phyloP scores from a whole-genome alignment of 2,329 filamentous ascomycete genomes.

The Dryadomyces quercus-mongolicae region DNA sequence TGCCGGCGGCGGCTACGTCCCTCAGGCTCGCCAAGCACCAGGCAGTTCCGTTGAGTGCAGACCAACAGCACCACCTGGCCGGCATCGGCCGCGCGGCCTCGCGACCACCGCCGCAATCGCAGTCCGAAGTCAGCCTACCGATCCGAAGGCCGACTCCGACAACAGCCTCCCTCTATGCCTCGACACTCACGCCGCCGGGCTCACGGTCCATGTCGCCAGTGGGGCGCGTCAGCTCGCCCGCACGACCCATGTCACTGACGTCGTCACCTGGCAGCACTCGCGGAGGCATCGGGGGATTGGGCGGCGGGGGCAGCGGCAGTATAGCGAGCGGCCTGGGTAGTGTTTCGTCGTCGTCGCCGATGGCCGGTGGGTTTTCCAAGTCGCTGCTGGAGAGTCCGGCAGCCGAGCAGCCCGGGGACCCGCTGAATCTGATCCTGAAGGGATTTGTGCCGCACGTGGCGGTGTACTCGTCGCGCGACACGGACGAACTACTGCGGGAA shows the following conservation, averaged over 20 bases:
- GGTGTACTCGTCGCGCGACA: conserved; percentile 77
- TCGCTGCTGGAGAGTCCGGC: conserved; percentile 20
- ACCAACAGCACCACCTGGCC: conserved; percentile 31
- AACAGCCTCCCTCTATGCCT: conserved; percentile 50
- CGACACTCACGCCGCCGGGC: conserved; percentile 54
- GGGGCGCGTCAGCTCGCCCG: conserved; percentile 40
- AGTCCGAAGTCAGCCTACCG: conserved; percentile 36
- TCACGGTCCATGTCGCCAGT: conserved; percentile 58
- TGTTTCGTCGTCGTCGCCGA: background rate
- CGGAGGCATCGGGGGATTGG: too few species aligned
- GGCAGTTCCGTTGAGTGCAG: background rate
- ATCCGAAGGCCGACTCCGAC: conserved; percentile 44
- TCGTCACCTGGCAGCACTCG: background rate
- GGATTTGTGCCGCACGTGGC: conserved; percentile 85
- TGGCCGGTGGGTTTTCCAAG: conserved; percentile 33
- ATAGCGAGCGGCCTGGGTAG: background rate
- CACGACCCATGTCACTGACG: conserved; percentile 39
- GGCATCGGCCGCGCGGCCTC: too few species aligned
- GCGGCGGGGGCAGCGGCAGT: background rate
- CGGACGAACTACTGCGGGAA: conserved; percentile 62
- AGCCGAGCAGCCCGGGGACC: conserved; percentile 7
- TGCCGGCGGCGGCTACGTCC: conserved; percentile 52
- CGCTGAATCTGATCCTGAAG: conserved; percentile 52
- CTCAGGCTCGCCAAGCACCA: conserved; percentile 42
- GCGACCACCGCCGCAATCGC: conserved; percentile 20